Base-by-base conservation (phyloP, 2,329 filamentous ascomycete species). In the Pseudophaeomoniella oleicola region DNA sequence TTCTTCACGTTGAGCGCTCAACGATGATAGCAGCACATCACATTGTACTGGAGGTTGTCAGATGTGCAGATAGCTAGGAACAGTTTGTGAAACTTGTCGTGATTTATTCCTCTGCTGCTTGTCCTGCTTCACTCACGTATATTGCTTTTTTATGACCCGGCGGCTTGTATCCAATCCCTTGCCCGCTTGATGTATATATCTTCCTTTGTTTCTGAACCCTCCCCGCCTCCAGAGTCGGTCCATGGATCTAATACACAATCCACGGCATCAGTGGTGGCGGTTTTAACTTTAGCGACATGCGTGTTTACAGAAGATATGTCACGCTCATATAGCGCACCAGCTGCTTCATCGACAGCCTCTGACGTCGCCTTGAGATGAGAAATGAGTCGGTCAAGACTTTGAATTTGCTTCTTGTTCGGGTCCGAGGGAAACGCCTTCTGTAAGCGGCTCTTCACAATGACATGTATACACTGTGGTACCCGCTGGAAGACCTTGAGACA, bases 261-360 rank as follows among this genome's bases (percentile, higher is more conserved):
- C 14, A 48, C 44, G 5, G 48, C 39, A 19, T 47, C 36, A 12
- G 48, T 45, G 10, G 46, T 48, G 11, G 42, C 13, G 5, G 43
- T 43, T 30, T 46, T 37, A 34, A 44, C 46, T 36, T 46, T 42
- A 5, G 42, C 44, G 14, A 46, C 44, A 30, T 48, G 46, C 37
- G 46, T 46, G 16, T 47, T 35, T 37, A 43, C 46, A 15, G 43
- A 17, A 29, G 54, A 48, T 14, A 52, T 43, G 38, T 64, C 51
- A 14, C 50, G 53, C 42, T 64, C 55, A 38, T 66, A 65, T 37
- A 66, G 45, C 12, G 57, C 58, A 10, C 62, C 62, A 2, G 59
- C 62, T n/a, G 55, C 54, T 44, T 66, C 62, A 42, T 66, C 62
- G 12, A 65, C 50, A 30, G 57, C 46, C 15, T 58, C 56, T 1